Evolutionary conservation across 306 rosid species (phyloP).

Genomic region (Hylodesmum podocarpum): DNA sequence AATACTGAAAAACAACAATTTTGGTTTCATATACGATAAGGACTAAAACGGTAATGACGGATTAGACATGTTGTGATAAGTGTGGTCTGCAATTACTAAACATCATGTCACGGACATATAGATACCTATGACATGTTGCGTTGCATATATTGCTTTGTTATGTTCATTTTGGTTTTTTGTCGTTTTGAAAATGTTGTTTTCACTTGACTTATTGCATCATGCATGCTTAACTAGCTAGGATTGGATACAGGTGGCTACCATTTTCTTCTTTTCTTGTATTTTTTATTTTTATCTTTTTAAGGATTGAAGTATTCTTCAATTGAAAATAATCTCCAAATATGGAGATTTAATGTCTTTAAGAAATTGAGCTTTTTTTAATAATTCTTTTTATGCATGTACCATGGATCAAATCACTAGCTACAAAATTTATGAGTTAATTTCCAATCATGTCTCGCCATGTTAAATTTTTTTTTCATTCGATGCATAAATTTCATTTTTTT

Average conservation of each 20-base stretch:
- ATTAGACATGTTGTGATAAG: neutral
- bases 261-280: neutral
- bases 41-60: neutral
- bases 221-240: neutral
- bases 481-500: no score
- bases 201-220: neutral
- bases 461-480: no score
- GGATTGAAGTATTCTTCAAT: no score
- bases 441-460: no score
- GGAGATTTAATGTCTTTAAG: no score
- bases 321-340: no score
- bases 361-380: no score
- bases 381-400: neutral
- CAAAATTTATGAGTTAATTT: no score
- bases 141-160: neutral
- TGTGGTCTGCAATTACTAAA: neutral
- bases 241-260: neutral
- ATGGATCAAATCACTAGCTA: no score
- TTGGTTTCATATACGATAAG: neutral
- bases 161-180: constrained; percentile 20
- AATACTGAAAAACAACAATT: no score
- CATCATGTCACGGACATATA: constrained; percentile 2
- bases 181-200: constrained; percentile 19
- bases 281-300: no score
- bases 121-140: neutral